Evolutionary conservation across 768 basidiomycete species (phyloP), one percentile per base, ranked within the genome.

Genomic region (Pisolithus marmoratus): DNA sequence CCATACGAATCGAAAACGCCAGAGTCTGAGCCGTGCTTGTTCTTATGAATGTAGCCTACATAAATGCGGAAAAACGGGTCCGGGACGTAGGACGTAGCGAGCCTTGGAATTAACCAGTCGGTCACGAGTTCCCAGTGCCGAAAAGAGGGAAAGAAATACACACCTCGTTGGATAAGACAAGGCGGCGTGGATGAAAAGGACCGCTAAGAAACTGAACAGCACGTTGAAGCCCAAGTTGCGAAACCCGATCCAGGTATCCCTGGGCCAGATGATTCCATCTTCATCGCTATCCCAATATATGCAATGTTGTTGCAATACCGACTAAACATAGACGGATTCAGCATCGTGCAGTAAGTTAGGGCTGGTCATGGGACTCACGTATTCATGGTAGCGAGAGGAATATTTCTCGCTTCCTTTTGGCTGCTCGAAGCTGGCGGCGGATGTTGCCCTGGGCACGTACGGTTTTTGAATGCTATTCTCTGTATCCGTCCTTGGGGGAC

Each of bases 241-340:
- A 58, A 76, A 73, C 15, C 71, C 74, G 7, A 58, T 54, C 60
- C 63, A 75, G 8, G 76, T 77, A 48, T 77, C 73, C 11, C 56
- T 49, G 4, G 75, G 76, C 71, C 72, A 77, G 47, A 78, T 71
- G 42, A 76, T 51, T 2, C 74, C 73, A 49, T 78, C 76, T 4
- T 53, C 27, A 54, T 75, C 70, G 8, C 51, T 57, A 49, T 76
- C 74, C 64, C 73, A 75, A 54, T 72, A 75, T 23, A 62, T 20
- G 57, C 65, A 67, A 53, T 75, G 74, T 43, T 74, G 71, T 53
- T 75, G 71, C 51, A 74, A 61, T 34, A 72, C 72, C 12, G 72
- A 69, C 61, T 71, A 44, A 12, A 45, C n/a, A 14, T 40, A 22
- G 17, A 24, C 49, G 15, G 44, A 40, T 38, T 44, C 3, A 9